Evolutionary conservation across 139 green algal species (phyloP).

Genomic region (Haematococcus sp.): DNA sequence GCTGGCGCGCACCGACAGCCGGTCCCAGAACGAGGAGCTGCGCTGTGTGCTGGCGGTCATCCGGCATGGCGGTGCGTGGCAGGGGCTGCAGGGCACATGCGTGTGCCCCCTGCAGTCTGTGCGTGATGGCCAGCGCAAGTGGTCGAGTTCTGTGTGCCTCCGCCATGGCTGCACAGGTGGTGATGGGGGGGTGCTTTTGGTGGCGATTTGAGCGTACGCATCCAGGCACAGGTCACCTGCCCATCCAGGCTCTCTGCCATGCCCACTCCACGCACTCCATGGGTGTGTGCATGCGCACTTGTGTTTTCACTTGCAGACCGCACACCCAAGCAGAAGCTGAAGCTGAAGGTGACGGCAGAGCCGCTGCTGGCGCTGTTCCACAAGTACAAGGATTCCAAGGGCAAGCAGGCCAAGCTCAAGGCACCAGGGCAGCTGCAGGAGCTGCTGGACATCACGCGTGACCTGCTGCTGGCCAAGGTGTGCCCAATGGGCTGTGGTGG

Average conservation of each 20-base stretch:
- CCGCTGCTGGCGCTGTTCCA: constrained; percentile 82
- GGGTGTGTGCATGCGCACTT: not conserved
- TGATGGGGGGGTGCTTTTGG: no score
- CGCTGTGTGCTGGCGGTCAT: constrained; percentile 92
- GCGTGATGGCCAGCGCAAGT: not conserved
- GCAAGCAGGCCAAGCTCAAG: constrained; percentile 95
- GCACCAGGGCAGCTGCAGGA: constrained; percentile 92
- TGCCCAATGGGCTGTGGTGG: no score
- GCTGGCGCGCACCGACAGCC: constrained; percentile 33
- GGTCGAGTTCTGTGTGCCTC: no score
- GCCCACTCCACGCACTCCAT: not conserved
- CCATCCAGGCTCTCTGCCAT: no score
- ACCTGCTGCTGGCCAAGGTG: constrained; percentile 59
- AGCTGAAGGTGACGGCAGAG: constrained; percentile 81
- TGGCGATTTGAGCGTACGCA: no score
- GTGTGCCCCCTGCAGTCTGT: not conserved
- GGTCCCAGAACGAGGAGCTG: constrained; percentile 72
- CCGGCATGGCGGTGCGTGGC: constrained; percentile 55
- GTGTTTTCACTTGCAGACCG: constrained; percentile 61
- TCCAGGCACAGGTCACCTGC: no score
- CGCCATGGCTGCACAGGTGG: no score
- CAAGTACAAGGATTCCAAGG: constrained; percentile 83
- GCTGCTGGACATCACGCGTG: constrained; percentile 83
- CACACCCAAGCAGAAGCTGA: constrained; percentile 99
- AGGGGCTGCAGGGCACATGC: not conserved